Evolutionary conservation across 495 filamentous ascomycete genomes (phyloP).

Genomic region (Symbiotaphrina buchneri): DNA sequence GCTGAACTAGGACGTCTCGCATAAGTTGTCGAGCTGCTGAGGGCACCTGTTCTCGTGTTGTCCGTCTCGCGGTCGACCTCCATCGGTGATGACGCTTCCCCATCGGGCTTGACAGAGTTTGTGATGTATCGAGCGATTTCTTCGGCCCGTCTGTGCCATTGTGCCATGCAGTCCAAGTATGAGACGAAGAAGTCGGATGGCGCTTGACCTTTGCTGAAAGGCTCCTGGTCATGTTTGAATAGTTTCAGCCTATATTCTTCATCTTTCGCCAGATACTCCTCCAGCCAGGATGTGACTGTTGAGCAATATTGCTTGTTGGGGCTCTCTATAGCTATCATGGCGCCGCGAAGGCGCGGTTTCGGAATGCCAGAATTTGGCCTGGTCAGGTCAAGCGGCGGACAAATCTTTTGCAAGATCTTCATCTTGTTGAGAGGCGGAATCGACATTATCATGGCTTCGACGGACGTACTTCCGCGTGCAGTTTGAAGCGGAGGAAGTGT

Average conservation of each 20-base stretch:
- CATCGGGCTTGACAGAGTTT: no score
- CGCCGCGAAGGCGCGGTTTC: constrained; percentile 31
- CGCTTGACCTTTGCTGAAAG: background rate
- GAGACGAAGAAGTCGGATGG: constrained; percentile 17
- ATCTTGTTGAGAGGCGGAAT: constrained; percentile 50
- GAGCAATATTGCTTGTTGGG: constrained; percentile 25
- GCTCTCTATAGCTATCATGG: constrained; percentile 69
- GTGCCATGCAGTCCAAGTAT: constrained; percentile 45
- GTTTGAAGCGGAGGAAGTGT: constrained; percentile 11
- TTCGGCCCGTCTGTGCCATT: constrained; percentile 47
- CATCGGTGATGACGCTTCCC: no score
- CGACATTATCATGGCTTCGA: constrained; percentile 52
- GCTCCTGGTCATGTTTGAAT: constrained; percentile 8
- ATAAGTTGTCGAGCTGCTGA: no score
- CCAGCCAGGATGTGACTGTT: constrained; percentile 31
- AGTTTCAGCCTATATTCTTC: constrained; percentile 31
- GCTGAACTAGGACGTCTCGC: no score
- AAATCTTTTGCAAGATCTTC: constrained; percentile 40
- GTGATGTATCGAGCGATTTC: constrained; percentile 45
- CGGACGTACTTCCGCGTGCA: constrained; percentile 13
- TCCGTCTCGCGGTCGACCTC: no score
- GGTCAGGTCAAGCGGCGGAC: constrained; percentile 33
- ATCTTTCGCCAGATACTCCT: constrained; percentile 29
- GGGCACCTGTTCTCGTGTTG: no score
- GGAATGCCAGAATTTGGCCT: constrained; percentile 20